Evolutionary conservation across 106 monocot species (phyloP), one percentile per base, ranked within the genome.

Genomic region (Phalaenopsis aphrodite): DNA sequence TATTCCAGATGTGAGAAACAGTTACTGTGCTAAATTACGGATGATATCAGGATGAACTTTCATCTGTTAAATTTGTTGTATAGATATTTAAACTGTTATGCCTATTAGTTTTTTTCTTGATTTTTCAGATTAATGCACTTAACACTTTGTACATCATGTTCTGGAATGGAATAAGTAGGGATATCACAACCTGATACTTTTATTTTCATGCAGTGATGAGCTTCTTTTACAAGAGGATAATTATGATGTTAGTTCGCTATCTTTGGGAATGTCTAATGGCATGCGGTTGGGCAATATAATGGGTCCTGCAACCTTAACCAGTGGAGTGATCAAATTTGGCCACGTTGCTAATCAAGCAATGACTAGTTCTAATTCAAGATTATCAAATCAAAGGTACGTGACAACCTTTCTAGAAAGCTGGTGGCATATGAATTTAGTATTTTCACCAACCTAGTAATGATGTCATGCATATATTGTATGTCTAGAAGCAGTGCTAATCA

Each of bases 151-250:
- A 21, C 69, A 69, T 39, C 67, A 30, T 67, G 4, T 30, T 36
- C 67, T 67, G 36, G 67, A 67, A 30, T 67, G 23, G 36, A 67
- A 67, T 67, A 67, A 67, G 30, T 36, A 67, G 16, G 10, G 19
- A 37, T 37, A 30, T 67, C 69, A 69, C 14, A 69, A 38, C 69
- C 19, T 36, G 38, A 57, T 56, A 23, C 41, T 19, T 15, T 0
- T 79, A 19, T 43, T 46, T 23, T 42, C 12, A 21, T 79, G 72
- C 83, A 97, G 96, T 85, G 96, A 97, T 86, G 96, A 94, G 69
- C 90, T 82, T 56, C 96, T 96, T 84, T 66, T 98, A 86, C 90
- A 98, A 89, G 94, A 98, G 72, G 92, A 88, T 68, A 85, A 84
- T 82, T 79, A 85, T 30, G 90, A 90, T 56, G 77, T 82, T 7